Conservation (phyloP, 2,329 filamentous ascomycete species). For the Colletotrichum lentis region DNA sequence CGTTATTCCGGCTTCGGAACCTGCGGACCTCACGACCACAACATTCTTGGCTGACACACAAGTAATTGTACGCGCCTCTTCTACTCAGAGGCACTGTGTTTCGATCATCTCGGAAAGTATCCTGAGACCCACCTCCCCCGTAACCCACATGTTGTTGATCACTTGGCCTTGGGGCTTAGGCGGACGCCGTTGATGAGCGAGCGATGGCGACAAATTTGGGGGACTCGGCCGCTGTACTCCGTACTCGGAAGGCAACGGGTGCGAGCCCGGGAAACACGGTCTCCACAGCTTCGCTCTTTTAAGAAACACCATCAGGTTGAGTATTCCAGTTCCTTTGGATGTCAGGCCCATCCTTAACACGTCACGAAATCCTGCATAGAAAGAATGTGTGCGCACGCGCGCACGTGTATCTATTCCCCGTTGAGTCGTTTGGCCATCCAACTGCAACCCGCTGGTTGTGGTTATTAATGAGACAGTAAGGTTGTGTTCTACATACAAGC, state of each 20-base stretch:
- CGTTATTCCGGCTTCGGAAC: neutral
- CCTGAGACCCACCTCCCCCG: neutral
- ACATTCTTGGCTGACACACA: neutral
- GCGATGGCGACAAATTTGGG: neutral
- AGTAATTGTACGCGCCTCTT: neutral
- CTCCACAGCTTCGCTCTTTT: neutral
- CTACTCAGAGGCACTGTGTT: neutral
- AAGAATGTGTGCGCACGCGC: no score
- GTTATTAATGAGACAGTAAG: slow-evolving; percentile 38
- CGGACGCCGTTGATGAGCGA: neutral
- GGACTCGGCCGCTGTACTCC: neutral
- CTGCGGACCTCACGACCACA: no score
- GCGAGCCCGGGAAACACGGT: neutral
- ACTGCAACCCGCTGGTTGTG: slow-evolving; percentile 35
- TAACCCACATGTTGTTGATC: neutral
- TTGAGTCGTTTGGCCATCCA: slow-evolving; percentile 27
- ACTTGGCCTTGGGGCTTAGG: neutral
- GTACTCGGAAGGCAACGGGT: neutral
- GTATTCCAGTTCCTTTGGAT: neutral
- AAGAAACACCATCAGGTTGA: slow-evolving; percentile 3
- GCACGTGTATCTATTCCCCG: no score
- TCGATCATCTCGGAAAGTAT: no score
- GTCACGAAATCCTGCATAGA: neutral
- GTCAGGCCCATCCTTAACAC: neutral
- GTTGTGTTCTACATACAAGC: slow-evolving; percentile 36